These are phyloP conservation scores for Fusarium sp. DNA, from an alignment of 2,329 filamentous ascomycete genomes.

Conservation along the genomic window DNA sequence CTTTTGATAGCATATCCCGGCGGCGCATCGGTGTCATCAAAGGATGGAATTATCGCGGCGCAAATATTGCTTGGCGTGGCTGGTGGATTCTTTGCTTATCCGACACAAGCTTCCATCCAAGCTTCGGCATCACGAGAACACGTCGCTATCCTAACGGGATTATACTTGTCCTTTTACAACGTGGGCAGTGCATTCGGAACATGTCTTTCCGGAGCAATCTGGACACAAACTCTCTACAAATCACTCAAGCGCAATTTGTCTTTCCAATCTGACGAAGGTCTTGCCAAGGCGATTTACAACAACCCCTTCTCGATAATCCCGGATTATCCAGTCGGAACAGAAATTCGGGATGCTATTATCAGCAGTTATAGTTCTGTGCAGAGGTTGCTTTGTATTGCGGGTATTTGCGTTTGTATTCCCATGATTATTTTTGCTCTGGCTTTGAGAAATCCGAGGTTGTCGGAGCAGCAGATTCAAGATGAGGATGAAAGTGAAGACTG, in stretches of 20 bases:
- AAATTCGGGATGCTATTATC: constrained; percentile 58
- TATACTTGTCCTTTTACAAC: constrained; percentile 57
- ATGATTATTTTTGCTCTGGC: constrained; percentile 59
- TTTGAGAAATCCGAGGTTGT: constrained; percentile 59
- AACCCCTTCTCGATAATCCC: constrained; percentile 52
- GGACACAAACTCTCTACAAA: constrained; percentile 55
- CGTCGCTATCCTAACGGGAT: constrained; percentile 54
- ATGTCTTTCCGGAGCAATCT: constrained; percentile 56
- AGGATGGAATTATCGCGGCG: constrained; percentile 65
- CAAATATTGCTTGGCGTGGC: constrained; percentile 69
- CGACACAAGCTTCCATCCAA: constrained; percentile 56
- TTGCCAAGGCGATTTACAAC: constrained; percentile 53
- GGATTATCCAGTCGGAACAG: constrained; percentile 56
- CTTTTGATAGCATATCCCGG: constrained; percentile 67
- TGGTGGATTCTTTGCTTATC: constrained; percentile 66
- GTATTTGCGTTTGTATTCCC: constrained; percentile 59
- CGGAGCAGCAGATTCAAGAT: constrained; percentile 49
- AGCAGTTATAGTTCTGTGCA: constrained; percentile 59
- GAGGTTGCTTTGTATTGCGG: constrained; percentile 58
- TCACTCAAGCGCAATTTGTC: constrained; percentile 49
- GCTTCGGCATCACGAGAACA: constrained; percentile 53
- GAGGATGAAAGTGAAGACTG: constrained; percentile 29
- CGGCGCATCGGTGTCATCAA: constrained; percentile 54
- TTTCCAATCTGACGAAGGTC: constrained; percentile 51
- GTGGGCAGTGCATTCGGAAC: constrained; percentile 57